Evolutionary conservation across 2,329 filamentous ascomycete genomes (phyloP), one percentile per base, ranked within the genome.

Genomic region (Colletotrichum orbiculare): DNA sequence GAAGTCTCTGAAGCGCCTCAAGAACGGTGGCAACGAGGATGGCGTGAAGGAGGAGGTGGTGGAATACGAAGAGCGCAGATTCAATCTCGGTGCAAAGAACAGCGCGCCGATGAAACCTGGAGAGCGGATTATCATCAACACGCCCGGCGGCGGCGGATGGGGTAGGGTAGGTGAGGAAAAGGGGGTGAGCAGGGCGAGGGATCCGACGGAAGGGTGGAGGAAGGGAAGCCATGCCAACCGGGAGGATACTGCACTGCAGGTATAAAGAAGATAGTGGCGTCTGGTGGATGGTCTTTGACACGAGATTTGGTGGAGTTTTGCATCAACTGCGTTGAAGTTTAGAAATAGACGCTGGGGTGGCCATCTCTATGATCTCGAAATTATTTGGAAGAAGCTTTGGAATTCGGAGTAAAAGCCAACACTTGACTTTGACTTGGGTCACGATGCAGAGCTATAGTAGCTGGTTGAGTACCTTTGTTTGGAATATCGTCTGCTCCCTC

Each of bases 61-160:
- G 7, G 83, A 85, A 67, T 84, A 83, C 71, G 81, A 88, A 74
- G 84, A 89, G 74, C 80, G 89, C 43, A 81, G 83, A 55, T 89
- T 94, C 72, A 94, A 92, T 71, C 74, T 94, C 43, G 91, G 91
- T 0, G 91, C 88, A 2, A 95, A 95, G 82, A 95, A 94, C 70
- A 93, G 89, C 34, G 91, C 91, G 11, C 83, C 85, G 11, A 94
- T 95, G 91, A 83, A 87, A 72, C 82, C 88, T 1, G 92, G 92
- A 0, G 92, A 96, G 73, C 81, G 91, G 7, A 93, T 95, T 72
- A 91, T 95, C 60, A 82, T 96, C 15, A 84, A 84, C 68, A 95
- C 92, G 5, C 92, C 92, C 3, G 92, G 92, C 37, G 92, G 92
- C 58, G 92, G 92, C 46, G 92, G 89, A 0, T 95, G 91, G 91